These are phyloP conservation scores for Chaetomiaceae sp. DNA, from an alignment of 2,329 filamentous ascomycete species.

Conservation along the genomic window DNA sequence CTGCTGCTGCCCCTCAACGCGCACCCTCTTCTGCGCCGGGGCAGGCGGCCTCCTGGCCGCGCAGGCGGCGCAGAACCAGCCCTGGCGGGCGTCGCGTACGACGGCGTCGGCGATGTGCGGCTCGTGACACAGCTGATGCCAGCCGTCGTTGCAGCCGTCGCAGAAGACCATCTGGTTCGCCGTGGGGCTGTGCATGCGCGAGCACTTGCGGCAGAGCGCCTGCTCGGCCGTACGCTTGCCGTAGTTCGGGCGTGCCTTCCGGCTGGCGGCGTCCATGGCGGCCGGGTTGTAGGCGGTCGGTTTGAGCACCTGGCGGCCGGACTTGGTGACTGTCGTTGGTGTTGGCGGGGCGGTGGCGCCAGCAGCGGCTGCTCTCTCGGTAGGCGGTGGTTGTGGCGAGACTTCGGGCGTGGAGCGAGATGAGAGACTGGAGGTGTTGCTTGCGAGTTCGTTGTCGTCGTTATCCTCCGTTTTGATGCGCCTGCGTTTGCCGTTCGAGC, in stretches of 20 bases:
- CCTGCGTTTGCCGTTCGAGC: conserved; percentile 30
- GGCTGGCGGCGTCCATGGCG: conserved; percentile 36
- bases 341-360: conserved; percentile 36
- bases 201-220: conserved; percentile 65
- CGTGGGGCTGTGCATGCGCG: conserved; percentile 63
- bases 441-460: conserved; percentile 22
- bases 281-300: conserved; percentile 57
- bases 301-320: conserved; percentile 65
- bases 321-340: conserved; percentile 64
- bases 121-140: conserved; percentile 77
- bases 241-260: conserved; percentile 37
- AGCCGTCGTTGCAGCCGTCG: conserved; percentile 71
- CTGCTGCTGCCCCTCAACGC: conserved; percentile 22
- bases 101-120: conserved; percentile 66
- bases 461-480: conserved; percentile 24
- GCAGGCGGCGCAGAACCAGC: conserved; percentile 68
- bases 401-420: conserved; percentile 24
- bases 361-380: not conserved
- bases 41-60: conserved; percentile 33
- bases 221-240: conserved; percentile 55
- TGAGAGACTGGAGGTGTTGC: conserved; percentile 20
- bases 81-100: conserved; percentile 57
- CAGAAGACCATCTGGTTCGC: conserved; percentile 81
- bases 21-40: conserved; percentile 35
- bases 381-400: not conserved